Evolutionary conservation across 306 rosid species (phyloP).

Genomic region (Senna tora): DNA sequence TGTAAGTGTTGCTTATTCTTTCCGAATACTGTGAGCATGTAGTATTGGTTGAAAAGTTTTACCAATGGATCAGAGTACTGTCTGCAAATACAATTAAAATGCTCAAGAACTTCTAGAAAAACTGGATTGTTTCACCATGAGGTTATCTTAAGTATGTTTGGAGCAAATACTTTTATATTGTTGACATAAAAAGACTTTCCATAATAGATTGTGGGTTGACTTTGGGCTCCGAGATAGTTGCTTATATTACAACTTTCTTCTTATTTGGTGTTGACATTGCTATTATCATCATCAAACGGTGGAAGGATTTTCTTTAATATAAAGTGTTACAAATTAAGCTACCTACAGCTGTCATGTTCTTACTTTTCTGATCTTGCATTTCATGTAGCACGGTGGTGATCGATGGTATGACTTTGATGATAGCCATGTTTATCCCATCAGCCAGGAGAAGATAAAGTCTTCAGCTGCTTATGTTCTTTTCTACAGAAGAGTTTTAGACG

Average conservation of each 20-base stretch:
- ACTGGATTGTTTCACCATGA: slow-evolving; percentile 7
- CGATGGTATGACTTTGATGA: slow-evolving; percentile 96
- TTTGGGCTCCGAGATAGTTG: slow-evolving; percentile 25
- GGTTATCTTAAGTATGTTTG: slow-evolving; percentile 21
- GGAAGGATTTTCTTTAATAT: slow-evolving; percentile 19
- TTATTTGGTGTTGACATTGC: slow-evolving; percentile 27
- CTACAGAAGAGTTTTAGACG: slow-evolving; percentile 80
- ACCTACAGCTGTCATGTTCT: slow-evolving; percentile 27
- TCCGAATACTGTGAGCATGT: not conserved
- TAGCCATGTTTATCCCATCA: slow-evolving; percentile 82
- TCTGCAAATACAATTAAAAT: slow-evolving; percentile 23
- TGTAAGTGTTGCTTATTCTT: slow-evolving; percentile 60
- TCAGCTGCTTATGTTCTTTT: slow-evolving; percentile 97
- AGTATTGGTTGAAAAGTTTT: slow-evolving; percentile 28
- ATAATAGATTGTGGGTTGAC: not conserved
- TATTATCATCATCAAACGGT: slow-evolving; percentile 21
- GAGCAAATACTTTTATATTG: not conserved
- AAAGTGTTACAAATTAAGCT: slow-evolving; percentile 1
- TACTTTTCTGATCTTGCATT: slow-evolving; percentile 36
- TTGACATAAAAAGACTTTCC: not conserved
- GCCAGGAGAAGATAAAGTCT: slow-evolving; percentile 89
- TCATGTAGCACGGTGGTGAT: slow-evolving; percentile 84
- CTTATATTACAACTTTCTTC: slow-evolving; percentile 24
- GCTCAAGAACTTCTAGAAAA: slow-evolving; percentile 12
- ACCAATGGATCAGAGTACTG: slow-evolving; percentile 21